These are phyloP conservation scores for Termitomyces sp. DNA, from an alignment of 768 basidiomycete genomes.

Conservation along the genomic window DNA sequence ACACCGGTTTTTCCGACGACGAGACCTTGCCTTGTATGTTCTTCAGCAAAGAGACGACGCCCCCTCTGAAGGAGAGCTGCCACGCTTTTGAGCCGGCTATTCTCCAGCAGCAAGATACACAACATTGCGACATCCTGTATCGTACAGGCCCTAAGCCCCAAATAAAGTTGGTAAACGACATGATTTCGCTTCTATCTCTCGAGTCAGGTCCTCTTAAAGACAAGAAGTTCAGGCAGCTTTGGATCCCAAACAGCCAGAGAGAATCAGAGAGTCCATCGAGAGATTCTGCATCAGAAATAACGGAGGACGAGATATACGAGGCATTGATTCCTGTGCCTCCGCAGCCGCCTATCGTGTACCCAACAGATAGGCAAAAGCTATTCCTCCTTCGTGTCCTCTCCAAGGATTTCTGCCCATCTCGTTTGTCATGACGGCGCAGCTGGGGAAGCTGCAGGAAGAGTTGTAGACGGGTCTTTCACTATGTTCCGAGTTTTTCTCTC, in stretches of 20 bases:
- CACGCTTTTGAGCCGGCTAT: background rate
- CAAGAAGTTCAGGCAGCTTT: background rate
- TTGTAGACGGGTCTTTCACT: background rate
- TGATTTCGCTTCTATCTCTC: constrained; percentile 1
- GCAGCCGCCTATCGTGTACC: background rate
- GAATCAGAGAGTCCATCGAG: background rate
- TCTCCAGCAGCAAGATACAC: too few species aligned
- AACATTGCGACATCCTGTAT: background rate
- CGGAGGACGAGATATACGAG: background rate
- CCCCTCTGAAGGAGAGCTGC: background rate
- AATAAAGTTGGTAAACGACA: background rate
- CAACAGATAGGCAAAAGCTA: background rate
- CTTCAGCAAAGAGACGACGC: background rate
- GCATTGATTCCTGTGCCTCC: background rate
- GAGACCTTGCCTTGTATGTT: background rate
- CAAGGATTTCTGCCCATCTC: background rate
- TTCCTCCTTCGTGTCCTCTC: background rate
- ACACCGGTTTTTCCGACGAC: background rate
- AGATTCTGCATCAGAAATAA: background rate
- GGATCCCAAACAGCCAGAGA: background rate
- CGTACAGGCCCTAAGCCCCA: background rate
- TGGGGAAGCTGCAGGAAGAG: background rate
- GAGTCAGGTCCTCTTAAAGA: background rate
- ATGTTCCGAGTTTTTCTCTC: background rate
- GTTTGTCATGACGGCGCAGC: background rate